Evolutionary conservation across 108 stramenopile genomes (phyloP).

Genomic region (Nitzschia palea): DNA sequence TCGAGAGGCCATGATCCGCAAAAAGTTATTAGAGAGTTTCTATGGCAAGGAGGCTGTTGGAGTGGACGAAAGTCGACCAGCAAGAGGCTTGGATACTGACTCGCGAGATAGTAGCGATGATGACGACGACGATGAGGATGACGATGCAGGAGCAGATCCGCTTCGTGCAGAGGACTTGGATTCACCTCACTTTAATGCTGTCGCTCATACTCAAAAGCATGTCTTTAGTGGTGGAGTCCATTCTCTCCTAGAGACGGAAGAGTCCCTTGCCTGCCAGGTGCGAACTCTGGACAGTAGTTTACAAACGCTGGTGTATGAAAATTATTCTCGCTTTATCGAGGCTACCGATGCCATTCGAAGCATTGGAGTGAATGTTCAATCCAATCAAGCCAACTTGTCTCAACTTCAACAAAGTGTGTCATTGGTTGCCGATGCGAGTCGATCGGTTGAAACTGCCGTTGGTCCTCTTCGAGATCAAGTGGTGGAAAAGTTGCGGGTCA

Average conservation of each 20-base stretch:
- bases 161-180: constrained; percentile 55
- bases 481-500: constrained; percentile 79
- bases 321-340: constrained; percentile 98
- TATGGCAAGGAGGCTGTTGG: constrained; percentile 56
- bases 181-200: constrained; percentile 67
- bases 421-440: constrained; percentile 31
- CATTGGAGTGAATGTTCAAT: constrained; percentile 70
- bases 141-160: not conserved
- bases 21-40: constrained; percentile 84
- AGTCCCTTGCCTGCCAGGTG: constrained; percentile 72
- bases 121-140: constrained; percentile 33
- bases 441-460: constrained; percentile 49
- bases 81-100: not conserved
- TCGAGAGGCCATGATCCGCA: constrained; percentile 82
- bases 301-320: constrained; percentile 99
- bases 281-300: constrained; percentile 91
- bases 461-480: constrained; percentile 68
- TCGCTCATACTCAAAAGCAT: constrained; percentile 55
- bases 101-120: constrained; percentile 11
- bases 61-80: constrained; percentile 4
- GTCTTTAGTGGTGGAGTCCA: constrained; percentile 52
- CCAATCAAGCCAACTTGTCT: constrained; percentile 46
- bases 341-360: constrained; percentile 96
- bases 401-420: constrained; percentile 50
- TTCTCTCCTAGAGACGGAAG: constrained; percentile 68